A percentile compares a stretch with the other conserved stretches of the same genome.
Conservation (phyloP, 1,139 yeast genomes). For the Sugiyamaella sp. region DNA sequence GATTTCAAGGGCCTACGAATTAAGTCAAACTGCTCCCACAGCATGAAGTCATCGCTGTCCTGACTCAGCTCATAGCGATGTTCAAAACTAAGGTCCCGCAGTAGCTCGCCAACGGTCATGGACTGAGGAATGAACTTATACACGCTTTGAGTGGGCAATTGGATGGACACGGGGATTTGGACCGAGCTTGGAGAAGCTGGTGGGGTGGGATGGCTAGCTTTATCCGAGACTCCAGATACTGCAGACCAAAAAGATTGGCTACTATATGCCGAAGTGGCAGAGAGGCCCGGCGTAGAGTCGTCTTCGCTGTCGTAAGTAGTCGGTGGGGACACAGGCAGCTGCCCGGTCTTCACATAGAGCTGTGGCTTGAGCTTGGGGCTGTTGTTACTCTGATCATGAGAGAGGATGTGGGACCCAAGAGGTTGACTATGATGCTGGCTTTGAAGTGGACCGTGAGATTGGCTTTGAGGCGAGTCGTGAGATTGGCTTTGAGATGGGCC, state of each 20-base stretch:
- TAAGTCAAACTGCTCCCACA: constrained; percentile 36
- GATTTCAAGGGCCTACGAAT: constrained; percentile 38
- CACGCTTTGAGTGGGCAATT: constrained; percentile 35
- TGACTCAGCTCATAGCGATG: constrained; percentile 37
- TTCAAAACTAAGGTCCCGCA: constrained; percentile 31
- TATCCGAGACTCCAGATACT: not conserved
- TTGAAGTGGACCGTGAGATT: too few species aligned
- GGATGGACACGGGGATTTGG: constrained; percentile 22
- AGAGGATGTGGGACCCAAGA: too few species aligned
- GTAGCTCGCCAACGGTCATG: constrained; percentile 26
- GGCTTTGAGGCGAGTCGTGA: too few species aligned
- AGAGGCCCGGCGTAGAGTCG: constrained; percentile 1
- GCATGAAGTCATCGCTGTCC: constrained; percentile 32
- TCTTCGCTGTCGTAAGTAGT: not conserved
- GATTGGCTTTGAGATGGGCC: too few species aligned
- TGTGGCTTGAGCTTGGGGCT: not conserved
- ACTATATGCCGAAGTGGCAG: not conserved
- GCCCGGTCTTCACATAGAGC: not conserved
- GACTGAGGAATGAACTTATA: constrained; percentile 25
- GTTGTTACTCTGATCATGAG: too few species aligned
- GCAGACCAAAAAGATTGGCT: constrained; percentile 6
- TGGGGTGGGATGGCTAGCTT: not conserved
- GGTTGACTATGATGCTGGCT: too few species aligned
- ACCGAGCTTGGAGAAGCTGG: not conserved
- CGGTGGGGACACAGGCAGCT: not conserved